Evolutionary conservation across 2,329 filamentous ascomycete species (phyloP), one percentile per base, ranked within the genome.

Genomic region (Plenodomus biglobosus): DNA sequence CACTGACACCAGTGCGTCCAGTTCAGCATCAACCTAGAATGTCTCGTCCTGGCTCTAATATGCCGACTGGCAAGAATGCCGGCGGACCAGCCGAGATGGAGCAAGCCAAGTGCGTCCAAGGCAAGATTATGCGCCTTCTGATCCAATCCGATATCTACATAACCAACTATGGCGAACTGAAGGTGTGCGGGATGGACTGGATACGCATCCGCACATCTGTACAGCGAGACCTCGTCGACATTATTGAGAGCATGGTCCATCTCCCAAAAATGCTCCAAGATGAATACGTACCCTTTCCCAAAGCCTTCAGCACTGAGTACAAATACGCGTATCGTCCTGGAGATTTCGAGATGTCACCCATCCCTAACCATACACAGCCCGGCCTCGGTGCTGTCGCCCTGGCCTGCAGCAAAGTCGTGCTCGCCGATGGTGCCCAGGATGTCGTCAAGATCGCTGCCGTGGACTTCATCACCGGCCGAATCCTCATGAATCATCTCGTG

Each of bases 361-460:
- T 44, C 1, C 55, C 45, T 1, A 38, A 53, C 16, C 13, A 32
- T 3, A 17, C 36, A 2, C 58, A 55, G 16, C 53, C 56, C 21
- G 53, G 53, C 21, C 44, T 64, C 8, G 42, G 39, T 20, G 56
- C 61, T n/a, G 46, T 72, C 37, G 59, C 51, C 7, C 15, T 72
- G 2, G 50, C 57, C 15, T 69, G 65, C 45, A 64, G 59, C 48
- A 71, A 64, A 43, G 48, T 71, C 16, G n/a, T 56, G 0, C 53
- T 70, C 13, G 42, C 35, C 13, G 44, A 61, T 24, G 56, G 56
- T 2, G 27, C 42, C 8, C 48, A 63, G 6, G 68, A 70, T 20
- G 53, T 64, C 1, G 62, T 70, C 37, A 69, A 70, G 48, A 52
- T 72, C 19, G 65, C 68, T 6, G 66, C 62, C 0, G 42, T 72